Evolutionary conservation across 164 flowering plant species (phyloP).

Genomic region (Houttuynia cordata): DNA sequence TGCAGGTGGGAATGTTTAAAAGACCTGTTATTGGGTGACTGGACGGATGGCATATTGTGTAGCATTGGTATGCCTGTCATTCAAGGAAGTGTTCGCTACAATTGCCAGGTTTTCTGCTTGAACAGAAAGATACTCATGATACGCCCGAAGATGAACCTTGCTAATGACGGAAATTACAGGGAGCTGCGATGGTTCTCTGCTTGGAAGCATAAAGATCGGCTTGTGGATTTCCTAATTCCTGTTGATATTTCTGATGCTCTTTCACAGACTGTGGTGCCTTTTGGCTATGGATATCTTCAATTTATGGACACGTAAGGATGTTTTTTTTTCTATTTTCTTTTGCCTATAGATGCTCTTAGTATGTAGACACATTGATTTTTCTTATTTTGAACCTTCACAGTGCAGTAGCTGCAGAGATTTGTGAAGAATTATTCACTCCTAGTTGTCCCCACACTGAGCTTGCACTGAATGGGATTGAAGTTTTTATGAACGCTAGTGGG

Average conservation of each 20-base stretch:
- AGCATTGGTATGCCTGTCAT: slow-evolving; percentile 96
- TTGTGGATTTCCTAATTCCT: slow-evolving; percentile 77
- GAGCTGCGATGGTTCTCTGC: slow-evolving; percentile 94
- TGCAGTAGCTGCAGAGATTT: slow-evolving; percentile 90
- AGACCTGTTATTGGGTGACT: slow-evolving; percentile 64
- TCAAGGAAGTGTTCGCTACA: slow-evolving; percentile 79
- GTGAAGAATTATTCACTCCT: slow-evolving; percentile 84
- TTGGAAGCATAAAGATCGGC: slow-evolving; percentile 68
- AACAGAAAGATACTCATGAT: slow-evolving; percentile 85
- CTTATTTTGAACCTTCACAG: slow-evolving; percentile 24
- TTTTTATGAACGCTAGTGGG: slow-evolving; percentile 95
- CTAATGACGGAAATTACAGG: slow-evolving; percentile 92
- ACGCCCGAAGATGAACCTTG: slow-evolving; percentile 95
- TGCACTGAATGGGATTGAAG: slow-evolving; percentile 90
- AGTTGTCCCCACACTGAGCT: slow-evolving; percentile 82
- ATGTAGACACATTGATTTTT: not conserved
- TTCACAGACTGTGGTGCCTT: slow-evolving; percentile 61
- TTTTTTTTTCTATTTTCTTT: no score
- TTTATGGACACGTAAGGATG: slow-evolving; percentile 76
- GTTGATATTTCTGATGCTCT: slow-evolving; percentile 52
- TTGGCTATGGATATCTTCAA: slow-evolving; percentile 85
- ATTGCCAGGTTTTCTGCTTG: slow-evolving; percentile 77
- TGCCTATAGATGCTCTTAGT: not conserved
- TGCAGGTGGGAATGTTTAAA: slow-evolving; percentile 96
- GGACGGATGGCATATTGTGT: slow-evolving; percentile 85